Evolutionary conservation across 352 stramenopile genomes (phyloP).

Genomic region (Globisporangium cylindrosporum): DNA sequence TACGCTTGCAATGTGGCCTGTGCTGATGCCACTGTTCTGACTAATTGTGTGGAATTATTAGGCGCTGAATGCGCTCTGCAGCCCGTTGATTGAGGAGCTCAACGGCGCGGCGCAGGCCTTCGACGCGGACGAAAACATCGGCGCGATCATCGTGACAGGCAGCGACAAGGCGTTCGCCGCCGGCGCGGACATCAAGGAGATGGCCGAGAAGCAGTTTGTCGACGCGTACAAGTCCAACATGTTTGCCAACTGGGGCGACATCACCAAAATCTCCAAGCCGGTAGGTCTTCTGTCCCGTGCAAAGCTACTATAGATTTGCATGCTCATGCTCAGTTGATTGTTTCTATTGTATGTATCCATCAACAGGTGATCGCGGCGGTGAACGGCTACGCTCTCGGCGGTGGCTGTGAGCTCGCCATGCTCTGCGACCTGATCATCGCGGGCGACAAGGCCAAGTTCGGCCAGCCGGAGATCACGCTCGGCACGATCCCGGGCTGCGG

Average conservation of each 20-base stretch:
- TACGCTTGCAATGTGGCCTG: neutral
- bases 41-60: conserved; percentile 9
- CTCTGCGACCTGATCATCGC: conserved; percentile 99
- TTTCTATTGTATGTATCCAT: neutral
- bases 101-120: conserved; percentile 92
- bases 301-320: neutral
- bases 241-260: conserved; percentile 96
- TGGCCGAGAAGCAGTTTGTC: conserved; percentile 92
- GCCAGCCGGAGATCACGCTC: conserved; percentile 98
- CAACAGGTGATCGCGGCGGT: conserved; percentile 93
- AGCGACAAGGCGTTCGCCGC: conserved; percentile 96
- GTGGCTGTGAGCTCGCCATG: conserved; percentile 98
- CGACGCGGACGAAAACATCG: conserved; percentile 91
- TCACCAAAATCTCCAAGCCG: conserved; percentile 94
- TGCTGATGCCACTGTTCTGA: neutral
- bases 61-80: conserved; percentile 97
- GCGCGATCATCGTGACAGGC: conserved; percentile 96
- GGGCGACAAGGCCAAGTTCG: conserved; percentile 96
- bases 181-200: conserved; percentile 97
- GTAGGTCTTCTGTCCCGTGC: conserved; percentile 23
- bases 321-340: conserved; percentile 17
- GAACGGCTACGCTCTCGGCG: conserved; percentile 97
- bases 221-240: conserved; percentile 94
- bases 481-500: conserved; percentile 97
- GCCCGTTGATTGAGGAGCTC: conserved; percentile 93